Conservation (phyloP, 176 grass and related monocot species). For the Bothriochloa decipiens region DNA sequence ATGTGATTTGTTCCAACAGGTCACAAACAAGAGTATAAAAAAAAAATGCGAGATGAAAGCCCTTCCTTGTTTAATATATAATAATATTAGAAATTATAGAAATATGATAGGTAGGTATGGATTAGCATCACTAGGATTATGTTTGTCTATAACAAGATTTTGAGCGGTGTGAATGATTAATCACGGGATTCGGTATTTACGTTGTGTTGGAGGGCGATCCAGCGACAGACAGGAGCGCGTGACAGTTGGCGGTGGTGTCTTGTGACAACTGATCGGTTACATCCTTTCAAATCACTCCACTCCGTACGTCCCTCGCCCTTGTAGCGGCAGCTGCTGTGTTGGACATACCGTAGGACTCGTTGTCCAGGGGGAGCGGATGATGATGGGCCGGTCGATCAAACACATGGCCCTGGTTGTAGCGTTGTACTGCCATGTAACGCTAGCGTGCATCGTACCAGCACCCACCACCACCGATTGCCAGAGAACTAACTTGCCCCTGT, state of each 20-base stretch:
- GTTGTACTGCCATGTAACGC: not conserved
- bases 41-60: too few relatives aligned
- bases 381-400: not conserved
- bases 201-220: not conserved
- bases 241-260: slow-evolving; percentile 34
- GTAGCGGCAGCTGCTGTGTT: not conserved
- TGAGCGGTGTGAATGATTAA: not conserved
- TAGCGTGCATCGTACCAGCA: not conserved
- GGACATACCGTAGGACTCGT: not conserved
- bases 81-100: too few relatives aligned
- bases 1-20: too few relatives aligned
- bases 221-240: slow-evolving; percentile 2
- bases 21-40: too few relatives aligned
- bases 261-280: not conserved
- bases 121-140: not conserved
- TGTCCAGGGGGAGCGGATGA: not conserved
- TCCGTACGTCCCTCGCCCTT: not conserved
- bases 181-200: slow-evolving; percentile 35
- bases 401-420: too few relatives aligned
- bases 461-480: not conserved
- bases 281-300: slow-evolving; percentile 17
- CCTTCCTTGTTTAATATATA: too few relatives aligned
- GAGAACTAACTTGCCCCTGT: slow-evolving; percentile 22
- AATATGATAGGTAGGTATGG: not conserved
- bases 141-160: not conserved